A percentile compares a stretch with the other conserved stretches of the same genome.
Evolutionary conservation across 2,329 filamentous ascomycete genomes (phyloP).

Genomic region (Domatiomyces catenatus): DNA sequence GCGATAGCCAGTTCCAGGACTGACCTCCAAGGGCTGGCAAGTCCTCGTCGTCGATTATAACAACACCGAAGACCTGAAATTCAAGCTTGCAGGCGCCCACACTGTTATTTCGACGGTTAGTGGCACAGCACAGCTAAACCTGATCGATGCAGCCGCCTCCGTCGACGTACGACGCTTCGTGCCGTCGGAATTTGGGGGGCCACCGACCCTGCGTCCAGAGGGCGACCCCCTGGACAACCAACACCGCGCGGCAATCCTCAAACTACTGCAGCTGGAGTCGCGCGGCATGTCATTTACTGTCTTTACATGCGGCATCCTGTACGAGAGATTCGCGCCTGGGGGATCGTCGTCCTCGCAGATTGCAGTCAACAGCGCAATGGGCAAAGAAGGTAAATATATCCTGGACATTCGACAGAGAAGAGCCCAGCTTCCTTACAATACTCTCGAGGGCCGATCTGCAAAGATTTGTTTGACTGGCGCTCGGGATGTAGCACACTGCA

Average conservation of each 20-base stretch:
- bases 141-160: constrained; percentile 55
- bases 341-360: constrained; percentile 48
- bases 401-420: constrained; percentile 43
- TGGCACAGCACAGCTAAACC: constrained; percentile 48
- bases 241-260: constrained; percentile 40
- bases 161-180: constrained; percentile 54
- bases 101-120: constrained; percentile 61
- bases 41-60: constrained; percentile 55
- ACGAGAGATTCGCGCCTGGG: constrained; percentile 56
- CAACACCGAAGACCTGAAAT: constrained; percentile 42
- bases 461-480: constrained; percentile 53
- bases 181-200: constrained; percentile 61
- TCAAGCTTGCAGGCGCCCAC: constrained; percentile 55
- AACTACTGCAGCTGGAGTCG: constrained; percentile 39
- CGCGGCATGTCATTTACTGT: constrained; percentile 49
- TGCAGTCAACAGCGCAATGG: constrained; percentile 39
- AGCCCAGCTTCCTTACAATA: constrained; percentile 46
- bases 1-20: constrained; percentile 23
- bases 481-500: constrained; percentile 53
- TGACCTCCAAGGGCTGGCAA: constrained; percentile 38
- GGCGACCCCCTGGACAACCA: constrained; percentile 48
- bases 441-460: constrained; percentile 35
- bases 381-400: constrained; percentile 48
- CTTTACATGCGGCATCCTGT: constrained; percentile 61
- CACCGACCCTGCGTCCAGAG: constrained; percentile 38